Base-by-base conservation (phyloP, 352 stramenopile genomes). In the Elongisporangium undulatum region DNA sequence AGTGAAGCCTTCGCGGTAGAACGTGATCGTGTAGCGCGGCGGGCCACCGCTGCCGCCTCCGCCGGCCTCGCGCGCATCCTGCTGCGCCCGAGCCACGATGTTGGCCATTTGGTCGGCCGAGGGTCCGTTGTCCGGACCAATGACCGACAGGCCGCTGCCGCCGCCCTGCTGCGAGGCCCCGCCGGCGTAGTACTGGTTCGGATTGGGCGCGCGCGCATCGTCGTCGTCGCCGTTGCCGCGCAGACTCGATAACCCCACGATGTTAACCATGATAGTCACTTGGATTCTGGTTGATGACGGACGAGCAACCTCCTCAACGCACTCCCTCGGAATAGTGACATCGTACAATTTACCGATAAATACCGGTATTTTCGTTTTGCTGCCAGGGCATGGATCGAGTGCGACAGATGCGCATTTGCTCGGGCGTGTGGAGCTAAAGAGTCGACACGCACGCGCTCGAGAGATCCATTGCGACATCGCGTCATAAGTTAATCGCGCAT, bases 1-100 rank as follows among this genome's bases (percentile, higher is more conserved):
- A 0, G 81, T 92, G 63, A 94, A 94, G n/a, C 85, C 85, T 19
- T 92, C 82, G 34, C 82, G 75, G 63, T 92, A 94, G 68, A 94
- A 94, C 2, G 85, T 94, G 62, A 94, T 92, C 16, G 89, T 66
- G 63, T 92, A 81, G 50, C 75, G 68, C 24, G 67, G 71, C 55
- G 78, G 57, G 4, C 51, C 66, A n/a, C 34, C 61, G 6, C 61
- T 49, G 12, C 61, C 69, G 6, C 45, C 58, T 22, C 64, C 74
- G 7, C 53, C 62, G 17, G 67, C 71, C 2, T 64, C 64, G 16
- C 63, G 66, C 23, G 81, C 77, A 67, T 92, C 79, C 61, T 90
- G 79, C 21, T 85, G 81, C n/a, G 85, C 85, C 8, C 85, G 81
- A 16, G 78, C 77, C 49, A 94, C 90, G 71, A 94, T 94, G 73